phyloP scores from a whole-genome alignment of 2,329 filamentous ascomycete genomes.

The Diaporthe aspalathi region DNA sequence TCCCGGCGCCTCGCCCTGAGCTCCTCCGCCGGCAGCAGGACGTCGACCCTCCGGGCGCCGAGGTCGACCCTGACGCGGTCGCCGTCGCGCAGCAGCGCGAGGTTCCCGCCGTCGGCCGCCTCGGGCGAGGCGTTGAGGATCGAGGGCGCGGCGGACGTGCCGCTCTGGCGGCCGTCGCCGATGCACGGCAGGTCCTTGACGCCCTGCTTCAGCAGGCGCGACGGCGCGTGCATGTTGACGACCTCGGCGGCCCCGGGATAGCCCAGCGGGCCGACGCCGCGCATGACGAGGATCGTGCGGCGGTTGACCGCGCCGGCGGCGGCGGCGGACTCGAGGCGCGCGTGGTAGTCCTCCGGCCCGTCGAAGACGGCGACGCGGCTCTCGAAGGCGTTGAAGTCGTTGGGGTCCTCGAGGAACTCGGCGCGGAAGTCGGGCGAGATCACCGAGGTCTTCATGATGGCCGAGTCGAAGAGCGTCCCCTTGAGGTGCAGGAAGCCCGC shows the following conservation, averaged over 20 bases:
- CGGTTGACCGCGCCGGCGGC: conserved; percentile 52
- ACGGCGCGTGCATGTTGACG: conserved; percentile 63
- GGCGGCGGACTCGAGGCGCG: conserved; percentile 51
- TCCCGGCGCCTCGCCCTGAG: conserved; percentile 51
- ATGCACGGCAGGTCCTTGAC: conserved; percentile 61
- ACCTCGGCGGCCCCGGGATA: conserved; percentile 64
- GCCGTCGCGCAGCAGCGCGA: conserved; percentile 61
- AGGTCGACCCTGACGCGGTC: conserved; percentile 63
- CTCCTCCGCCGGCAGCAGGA: conserved; percentile 55
- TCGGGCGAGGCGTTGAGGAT: conserved; percentile 68
- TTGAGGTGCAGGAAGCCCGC: conserved; percentile 63
- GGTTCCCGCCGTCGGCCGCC: conserved; percentile 64
- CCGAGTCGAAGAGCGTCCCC: conserved; percentile 61
- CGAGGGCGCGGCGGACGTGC: conserved; percentile 65
- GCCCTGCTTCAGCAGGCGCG: conserved; percentile 56
- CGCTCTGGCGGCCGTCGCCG: conserved; percentile 66
- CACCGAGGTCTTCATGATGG: conserved; percentile 65
- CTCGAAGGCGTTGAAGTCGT: conserved; percentile 61
- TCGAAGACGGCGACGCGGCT: conserved; percentile 61
- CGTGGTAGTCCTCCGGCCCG: conserved; percentile 61
- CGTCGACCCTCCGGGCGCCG: conserved; percentile 59
- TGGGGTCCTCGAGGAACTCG: conserved; percentile 57
- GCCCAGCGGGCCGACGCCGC: conserved; percentile 60
- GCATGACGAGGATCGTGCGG: conserved; percentile 60
- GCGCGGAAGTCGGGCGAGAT: conserved; percentile 58